Base-by-base conservation (phyloP, 352 stramenopile species). In the Phytophthora fragariaefolia region DNA sequence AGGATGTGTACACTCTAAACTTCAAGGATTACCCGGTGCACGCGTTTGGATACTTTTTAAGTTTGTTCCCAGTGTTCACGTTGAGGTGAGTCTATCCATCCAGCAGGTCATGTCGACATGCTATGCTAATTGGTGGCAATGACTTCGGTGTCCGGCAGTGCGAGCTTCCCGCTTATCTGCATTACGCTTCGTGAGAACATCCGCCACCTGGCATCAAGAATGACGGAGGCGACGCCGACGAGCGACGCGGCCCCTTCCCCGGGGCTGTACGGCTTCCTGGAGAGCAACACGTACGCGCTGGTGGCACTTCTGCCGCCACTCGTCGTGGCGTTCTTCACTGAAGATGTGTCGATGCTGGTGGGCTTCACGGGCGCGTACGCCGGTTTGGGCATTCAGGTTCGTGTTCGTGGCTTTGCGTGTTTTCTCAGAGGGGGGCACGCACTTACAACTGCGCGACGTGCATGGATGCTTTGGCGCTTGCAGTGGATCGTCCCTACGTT, bases 1-100 rank as follows among this genome's bases (percentile, higher is more conserved):
- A 96, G 87, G 88, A 96, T 69, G 87, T 96, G 34, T 96, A 96
- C 72, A 95, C 88, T 43, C 87, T 96, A 56, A 96, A 96, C 74
- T 96, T 96, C 66, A 91, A 92, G 67, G 58, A 87, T 63, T 92
- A 93, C 67, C 71, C 85, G 13, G 73, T 94, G 32, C 80, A 88
- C 36, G 76, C 85, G 45, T 82, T 95, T 64, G 85, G 86, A 50
- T 96, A 96, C 66, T 96, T 96, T 59, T 72, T 96, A 40, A 95
- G 85, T 38, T 70, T 96, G 12, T 96, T 96, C 73, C 88, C 88
- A 10, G 88, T 96, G 27, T 96, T 87, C 65, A 96, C 88, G 8
- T 66, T 96, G 17, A 95, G 85, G 87, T 93, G 60, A 4, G 70
- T 60, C 42, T 52, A 57, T 63, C 59, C 28, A 61, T 9, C 18